These are phyloP conservation scores for Epichloe aotearoae DNA, from an alignment of 2,329 filamentous ascomycete species.

Conservation along the genomic window DNA sequence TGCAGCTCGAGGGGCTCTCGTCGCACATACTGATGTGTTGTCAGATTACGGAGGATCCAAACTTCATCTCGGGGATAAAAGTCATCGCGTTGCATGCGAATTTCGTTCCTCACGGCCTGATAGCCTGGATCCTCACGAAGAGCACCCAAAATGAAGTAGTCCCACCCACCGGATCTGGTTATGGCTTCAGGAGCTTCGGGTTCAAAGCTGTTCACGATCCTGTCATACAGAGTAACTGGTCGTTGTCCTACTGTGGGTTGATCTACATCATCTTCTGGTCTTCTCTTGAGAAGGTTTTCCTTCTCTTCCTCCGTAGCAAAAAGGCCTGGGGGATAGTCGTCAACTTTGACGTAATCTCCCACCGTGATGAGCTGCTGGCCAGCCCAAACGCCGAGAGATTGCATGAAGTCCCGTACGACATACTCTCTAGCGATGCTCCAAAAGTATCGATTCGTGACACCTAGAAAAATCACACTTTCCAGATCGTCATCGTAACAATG, in stretches of 20 bases:
- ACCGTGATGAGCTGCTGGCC: background rate
- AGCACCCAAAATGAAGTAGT: too few relatives aligned
- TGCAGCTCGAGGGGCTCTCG: background rate
- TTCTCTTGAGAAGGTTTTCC: background rate
- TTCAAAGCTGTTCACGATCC: too few relatives aligned
- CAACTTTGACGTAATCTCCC: background rate
- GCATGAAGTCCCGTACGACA: background rate
- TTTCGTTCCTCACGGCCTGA: background rate
- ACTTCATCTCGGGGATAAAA: background rate
- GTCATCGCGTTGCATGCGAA: background rate
- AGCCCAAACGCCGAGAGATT: background rate
- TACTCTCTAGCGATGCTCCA: background rate
- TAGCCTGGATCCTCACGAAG: too few relatives aligned
- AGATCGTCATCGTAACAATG: background rate
- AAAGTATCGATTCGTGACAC: conserved; percentile 1
- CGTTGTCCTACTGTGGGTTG: too few relatives aligned
- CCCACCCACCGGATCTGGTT: too few relatives aligned
- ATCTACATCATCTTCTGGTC: background rate
- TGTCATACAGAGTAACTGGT: too few relatives aligned
- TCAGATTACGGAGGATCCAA: conserved; percentile 1
- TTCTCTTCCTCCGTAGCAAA: background rate
- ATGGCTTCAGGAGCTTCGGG: too few relatives aligned
- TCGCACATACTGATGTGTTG: background rate
- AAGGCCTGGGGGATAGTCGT: background rate
- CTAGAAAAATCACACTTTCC: background rate